Evolutionary conservation across 2,329 filamentous ascomycete genomes (phyloP), one percentile per base, ranked within the genome.

Genomic region (Fusarium luffae): DNA sequence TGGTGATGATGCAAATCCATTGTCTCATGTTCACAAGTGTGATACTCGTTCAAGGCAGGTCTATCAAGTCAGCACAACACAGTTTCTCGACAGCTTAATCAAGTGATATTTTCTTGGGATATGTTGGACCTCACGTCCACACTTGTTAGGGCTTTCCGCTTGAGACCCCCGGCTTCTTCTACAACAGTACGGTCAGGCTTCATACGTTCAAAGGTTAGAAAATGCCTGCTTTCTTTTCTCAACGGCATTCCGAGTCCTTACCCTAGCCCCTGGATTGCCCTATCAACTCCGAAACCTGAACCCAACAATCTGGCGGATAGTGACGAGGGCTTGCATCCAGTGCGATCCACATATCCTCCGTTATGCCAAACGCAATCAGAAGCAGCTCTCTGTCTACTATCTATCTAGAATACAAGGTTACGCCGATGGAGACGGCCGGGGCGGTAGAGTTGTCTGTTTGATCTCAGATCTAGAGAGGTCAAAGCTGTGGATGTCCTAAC

Each of bases 401-500:
- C 18, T 32, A 34, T 19, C 25, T 30, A 19, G 21, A 28, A 23
- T 7, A 52, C 16, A 48, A 42, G 16, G 25, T 32, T 47, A n/a
- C 28, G 19, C 18, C 14, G 14, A 49, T 21, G 32, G 41, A 43
- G 41, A 43, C 28, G 43, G 56, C n/a, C 54, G 61, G 23, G 61
- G 61, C 48, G 41, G 34, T 46, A 55, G 49, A 70, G 41, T 46
- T 57, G 40, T n/a, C 32, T 21, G 16, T 44, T 23, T 11, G 66
- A 37, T 25, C 18, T 41, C 21, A 21, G 23, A 43, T 49, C 54
- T 43, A 48, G 12, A 12, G 52, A 48, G 28, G 28, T 54, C 11
- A 14, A 46, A 32, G 3, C 13, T 32, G 32, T 12, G 40, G 19
- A 13, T 56, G 37, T 18, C 40, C 16, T 11, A 54, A 18, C 34